Evolutionary conservation across 2,329 filamentous ascomycete genomes (phyloP), one percentile per base, ranked within the genome.

Genomic region (Scolecobasidium constrictum): DNA sequence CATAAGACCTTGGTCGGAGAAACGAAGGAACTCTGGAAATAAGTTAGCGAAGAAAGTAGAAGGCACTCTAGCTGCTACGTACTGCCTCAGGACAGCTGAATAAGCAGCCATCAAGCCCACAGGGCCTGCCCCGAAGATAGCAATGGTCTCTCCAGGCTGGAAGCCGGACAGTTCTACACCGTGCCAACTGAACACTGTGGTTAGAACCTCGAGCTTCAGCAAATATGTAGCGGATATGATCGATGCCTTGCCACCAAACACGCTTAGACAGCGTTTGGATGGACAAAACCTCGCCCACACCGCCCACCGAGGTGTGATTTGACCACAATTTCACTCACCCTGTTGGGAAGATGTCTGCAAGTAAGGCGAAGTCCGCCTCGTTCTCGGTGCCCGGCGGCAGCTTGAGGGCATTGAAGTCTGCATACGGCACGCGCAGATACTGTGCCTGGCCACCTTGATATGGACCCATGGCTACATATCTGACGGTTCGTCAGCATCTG

Each of bases 31-130:
- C n/a, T n/a, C n/a, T n/a, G n/a, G n/a, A n/a, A n/a, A n/a, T n/a
- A n/a, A n/a, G n/a, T n/a, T n/a, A n/a, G n/a, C n/a, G n/a, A n/a
- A n/a, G n/a, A n/a, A n/a, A n/a, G n/a, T n/a, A n/a, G 78, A 73
- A 42, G 67, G 82, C 0, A 83, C 73, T 12, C 64, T 68, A 6
- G 70, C 73, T 1, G 77, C 78, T 3, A 78, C 78, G n/a, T n/a
- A n/a, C n/a, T n/a, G n/a, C 0, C 77, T 68, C 3, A 82, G 56
- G 1, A 72, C 57, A 1, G 72, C 78, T 1, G 70, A 77, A 55
- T 81, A 81, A 3, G 78, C 78, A 3, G 77, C 75, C 71, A 82
- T 79, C 4, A 95, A 70, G 3, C 90, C 90, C 3, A 96, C 85
- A 0, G 68, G 67, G 0, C 68, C 68, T 3, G 65, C 64, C 5